Base-by-base conservation (phyloP, 306 rosid species). In the Medicago arabica region DNA sequence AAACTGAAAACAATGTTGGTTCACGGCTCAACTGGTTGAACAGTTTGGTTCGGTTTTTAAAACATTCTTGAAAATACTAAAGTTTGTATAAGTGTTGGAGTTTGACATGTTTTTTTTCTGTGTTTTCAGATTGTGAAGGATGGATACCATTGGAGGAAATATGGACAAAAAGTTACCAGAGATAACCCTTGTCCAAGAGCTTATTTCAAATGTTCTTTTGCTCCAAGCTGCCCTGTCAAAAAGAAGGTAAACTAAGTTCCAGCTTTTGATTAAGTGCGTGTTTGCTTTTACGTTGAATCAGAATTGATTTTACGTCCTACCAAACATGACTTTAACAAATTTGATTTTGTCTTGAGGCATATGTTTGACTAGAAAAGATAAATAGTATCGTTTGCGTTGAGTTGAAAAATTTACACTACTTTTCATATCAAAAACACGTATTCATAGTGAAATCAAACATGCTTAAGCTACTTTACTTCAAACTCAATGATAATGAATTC, bases 171-270 rank as follows among this genome's bases (percentile, higher is more conserved):
- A 80, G 99, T 96, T 71, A 96, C 99, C 5, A 92, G 99, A 81
- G 99, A 96, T 75, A 96, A 96, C 70, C 99, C 99, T 74, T 92
- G 84, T 46, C 99, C 99, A 25, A 87, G 99, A 85, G 99, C 99
- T 57, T 96, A 96, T 86, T 96, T 96, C 92, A 96, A 90, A 82
- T 96, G 99, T 86, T 96, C 99, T 50, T 96, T 96, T 78, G 99
- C 99, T 79, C 99, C 99, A 58, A 83, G 79, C 51, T 96, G 99
- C 78, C 97, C 96, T 8, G 99, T 96, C 18, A 96, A 96, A 81
- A 96, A 92, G 96, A 96, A 96, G 98, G 99, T 96, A 78, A 75
- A 72, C 40, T 46, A 28, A 54, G 38, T 40, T 38, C 72, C 36
- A 34, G 40, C 14, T 14, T 21, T 23, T 8, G 21, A 23, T 58